These are phyloP conservation scores for Hypoxylon sp. DNA, from an alignment of 2,329 filamentous ascomycete genomes.

Conservation along the genomic window DNA sequence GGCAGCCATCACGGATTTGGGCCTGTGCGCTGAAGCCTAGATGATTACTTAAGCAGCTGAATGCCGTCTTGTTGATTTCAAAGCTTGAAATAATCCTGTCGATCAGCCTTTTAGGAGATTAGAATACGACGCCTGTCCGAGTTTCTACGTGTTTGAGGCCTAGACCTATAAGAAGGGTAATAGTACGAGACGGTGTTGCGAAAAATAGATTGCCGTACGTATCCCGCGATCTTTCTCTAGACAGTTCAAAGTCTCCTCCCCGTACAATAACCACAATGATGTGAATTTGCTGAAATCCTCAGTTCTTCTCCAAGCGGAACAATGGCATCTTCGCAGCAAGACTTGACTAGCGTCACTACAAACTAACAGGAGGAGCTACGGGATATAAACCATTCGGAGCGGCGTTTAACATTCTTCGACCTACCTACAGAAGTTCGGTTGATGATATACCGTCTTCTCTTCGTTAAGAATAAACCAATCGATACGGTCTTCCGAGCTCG, in stretches of 20 bases:
- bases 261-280: background rate
- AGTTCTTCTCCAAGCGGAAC: background rate
- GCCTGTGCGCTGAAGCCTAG: background rate
- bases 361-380: background rate
- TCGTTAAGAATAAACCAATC: background rate
- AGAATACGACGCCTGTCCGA: no score
- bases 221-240: no score
- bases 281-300: background rate
- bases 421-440: constrained; percentile 1
- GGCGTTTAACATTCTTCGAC: background rate
- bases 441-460: background rate
- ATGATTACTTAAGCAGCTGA: background rate
- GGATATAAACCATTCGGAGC: background rate
- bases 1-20: background rate
- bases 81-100: no score
- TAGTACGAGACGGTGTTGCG: no score
- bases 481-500: background rate
- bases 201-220: no score
- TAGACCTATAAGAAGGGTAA: no score
- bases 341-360: background rate
- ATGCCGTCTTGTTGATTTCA: no score
- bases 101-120: no score
- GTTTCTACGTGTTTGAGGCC: no score
- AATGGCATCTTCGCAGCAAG: background rate
- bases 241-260: no score